A percentile compares a stretch with the other conserved stretches of the same genome.
These are phyloP conservation scores for Orbilia javanica DNA, from an alignment of 2,329 filamentous ascomycete genomes.

Conservation along the genomic window DNA sequence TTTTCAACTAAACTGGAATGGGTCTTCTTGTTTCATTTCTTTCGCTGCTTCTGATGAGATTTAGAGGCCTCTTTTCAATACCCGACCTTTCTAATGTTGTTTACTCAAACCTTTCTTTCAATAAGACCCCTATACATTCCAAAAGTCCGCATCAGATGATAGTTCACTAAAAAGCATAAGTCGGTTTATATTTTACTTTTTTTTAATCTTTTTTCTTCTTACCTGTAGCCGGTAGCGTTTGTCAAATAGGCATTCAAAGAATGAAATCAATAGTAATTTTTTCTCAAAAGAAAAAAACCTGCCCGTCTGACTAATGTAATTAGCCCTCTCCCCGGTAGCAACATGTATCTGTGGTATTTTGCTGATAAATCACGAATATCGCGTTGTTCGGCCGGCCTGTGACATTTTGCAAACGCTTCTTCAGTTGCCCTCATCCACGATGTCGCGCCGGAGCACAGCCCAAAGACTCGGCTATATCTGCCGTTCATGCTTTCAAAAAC, in stretches of 20 bases:
- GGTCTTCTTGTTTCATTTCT: constrained; percentile 13
- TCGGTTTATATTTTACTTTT: neutral
- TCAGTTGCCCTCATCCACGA: constrained; percentile 1
- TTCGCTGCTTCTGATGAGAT: constrained; percentile 1
- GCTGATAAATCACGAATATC: constrained; percentile 51
- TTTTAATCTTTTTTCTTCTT: constrained; percentile 1
- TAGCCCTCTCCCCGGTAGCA: neutral
- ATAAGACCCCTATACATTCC: neutral
- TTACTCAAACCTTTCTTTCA: constrained; percentile 7
- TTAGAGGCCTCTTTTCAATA: constrained; percentile 10
- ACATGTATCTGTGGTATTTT: constrained; percentile 54
- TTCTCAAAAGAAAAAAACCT: neutral
- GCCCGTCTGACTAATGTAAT: too few species aligned
- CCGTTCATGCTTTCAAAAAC: constrained; percentile 44
- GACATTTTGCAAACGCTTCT: constrained; percentile 9
- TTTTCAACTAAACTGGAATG: constrained; percentile 2
- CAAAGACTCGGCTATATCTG: constrained; percentile 48
- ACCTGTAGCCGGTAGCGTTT: too few species aligned
- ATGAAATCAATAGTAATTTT: neutral
- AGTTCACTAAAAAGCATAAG: neutral
- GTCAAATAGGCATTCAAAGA: too few species aligned
- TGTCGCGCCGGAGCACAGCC: constrained; percentile 29
- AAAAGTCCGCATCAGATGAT: neutral
- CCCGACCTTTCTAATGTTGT: neutral
- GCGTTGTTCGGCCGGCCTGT: constrained; percentile 37